Conservation (phyloP, 1,284 basidiomycete species). For the Cerioporus squamosus region DNA sequence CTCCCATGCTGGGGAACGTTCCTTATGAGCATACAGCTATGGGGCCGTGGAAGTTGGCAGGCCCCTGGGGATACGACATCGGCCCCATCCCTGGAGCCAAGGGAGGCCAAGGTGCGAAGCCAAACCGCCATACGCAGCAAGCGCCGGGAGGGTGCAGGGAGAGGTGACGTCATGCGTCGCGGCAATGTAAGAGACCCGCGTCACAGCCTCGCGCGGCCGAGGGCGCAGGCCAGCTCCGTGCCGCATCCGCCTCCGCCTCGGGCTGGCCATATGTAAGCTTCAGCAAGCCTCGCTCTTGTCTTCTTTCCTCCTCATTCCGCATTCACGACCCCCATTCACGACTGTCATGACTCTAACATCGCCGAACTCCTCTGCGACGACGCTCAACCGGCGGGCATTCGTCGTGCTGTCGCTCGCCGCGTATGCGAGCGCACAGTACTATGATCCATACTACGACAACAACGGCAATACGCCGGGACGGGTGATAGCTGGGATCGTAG, state of each 20-base stretch:
- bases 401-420: conserved; percentile 16
- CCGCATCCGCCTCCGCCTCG: neutral
- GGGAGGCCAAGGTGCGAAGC: neutral
- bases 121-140: neutral
- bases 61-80: neutral
- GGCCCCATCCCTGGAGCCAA: neutral
- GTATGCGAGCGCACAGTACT: conserved; percentile 15
- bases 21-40: neutral
- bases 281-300: neutral
- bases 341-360: neutral
- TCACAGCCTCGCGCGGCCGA: neutral
- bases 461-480: conserved; percentile 11
- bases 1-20: too few species aligned
- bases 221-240: neutral
- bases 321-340: neutral
- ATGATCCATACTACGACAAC: conserved; percentile 1
- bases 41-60: too few species aligned
- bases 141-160: neutral
- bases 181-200: too few species aligned
- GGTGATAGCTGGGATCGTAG: conserved; percentile 21
- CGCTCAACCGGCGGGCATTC: neutral
- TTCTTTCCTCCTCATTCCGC: conserved; percentile 1
- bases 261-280: neutral
- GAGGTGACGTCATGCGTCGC: neutral
- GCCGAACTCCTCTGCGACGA: too few species aligned